Conservation (phyloP, 805 yeast genomes). For the Monosporozyma siamensis region DNA sequence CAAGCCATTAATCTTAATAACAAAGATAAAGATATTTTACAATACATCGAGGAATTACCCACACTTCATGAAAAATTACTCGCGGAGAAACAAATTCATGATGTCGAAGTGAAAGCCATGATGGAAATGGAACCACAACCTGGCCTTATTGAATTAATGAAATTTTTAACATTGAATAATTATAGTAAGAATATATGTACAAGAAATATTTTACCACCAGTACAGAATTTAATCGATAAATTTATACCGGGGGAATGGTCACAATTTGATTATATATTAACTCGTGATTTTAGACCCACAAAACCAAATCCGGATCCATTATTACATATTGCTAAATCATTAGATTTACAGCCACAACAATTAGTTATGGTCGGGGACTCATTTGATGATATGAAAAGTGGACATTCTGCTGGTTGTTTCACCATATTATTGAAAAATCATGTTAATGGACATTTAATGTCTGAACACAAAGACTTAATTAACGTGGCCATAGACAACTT, state of each 20-base stretch:
- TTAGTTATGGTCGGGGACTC: constrained; percentile 70
- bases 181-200: constrained; percentile 53
- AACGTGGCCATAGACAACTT: constrained; percentile 16
- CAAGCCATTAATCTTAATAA: constrained; percentile 42
- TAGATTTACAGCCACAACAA: constrained; percentile 39
- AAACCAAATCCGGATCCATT: constrained; percentile 62
- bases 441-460: constrained; percentile 39
- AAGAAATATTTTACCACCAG: constrained; percentile 47
- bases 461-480: constrained; percentile 24
- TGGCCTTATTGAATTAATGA: constrained; percentile 39
- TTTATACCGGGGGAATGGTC: constrained; percentile 34
- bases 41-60: constrained; percentile 37
- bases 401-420: constrained; percentile 51
- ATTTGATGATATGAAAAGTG: constrained; percentile 57
- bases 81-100: constrained; percentile 40
- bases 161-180: constrained; percentile 19
- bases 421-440: constrained; percentile 46
- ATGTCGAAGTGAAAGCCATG: constrained; percentile 59
- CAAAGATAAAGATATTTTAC: constrained; percentile 43
- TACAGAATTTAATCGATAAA: constrained; percentile 38
- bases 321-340: constrained; percentile 41
- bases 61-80: constrained; percentile 30
- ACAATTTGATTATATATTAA: constrained; percentile 44
- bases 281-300: constrained; percentile 58
- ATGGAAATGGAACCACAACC: constrained; percentile 41